These are phyloP conservation scores for Cylindrodendrum hubeiense DNA, from an alignment of 2,329 filamentous ascomycete genomes.

Conservation along the genomic window DNA sequence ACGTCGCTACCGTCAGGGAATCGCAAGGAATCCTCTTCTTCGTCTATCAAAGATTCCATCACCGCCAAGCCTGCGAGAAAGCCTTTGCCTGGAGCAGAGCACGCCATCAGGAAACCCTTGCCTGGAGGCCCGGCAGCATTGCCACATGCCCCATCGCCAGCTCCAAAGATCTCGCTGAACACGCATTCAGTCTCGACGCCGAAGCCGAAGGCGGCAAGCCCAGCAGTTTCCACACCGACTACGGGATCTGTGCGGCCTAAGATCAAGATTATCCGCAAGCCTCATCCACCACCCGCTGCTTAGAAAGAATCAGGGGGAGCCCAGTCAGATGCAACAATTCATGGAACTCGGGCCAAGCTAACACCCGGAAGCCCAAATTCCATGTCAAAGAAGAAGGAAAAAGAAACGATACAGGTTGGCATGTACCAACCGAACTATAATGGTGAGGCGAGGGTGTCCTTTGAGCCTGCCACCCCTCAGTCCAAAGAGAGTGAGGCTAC, in stretches of 20 bases:
- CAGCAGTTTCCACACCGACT: slow-evolving; percentile 40
- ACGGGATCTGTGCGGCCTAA: slow-evolving; percentile 46
- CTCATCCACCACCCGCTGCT: slow-evolving; percentile 44
- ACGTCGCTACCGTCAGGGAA: slow-evolving; percentile 50
- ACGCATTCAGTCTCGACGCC: slow-evolving; percentile 35
- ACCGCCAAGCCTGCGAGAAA: slow-evolving; percentile 52
- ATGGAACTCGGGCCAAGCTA: not conserved
- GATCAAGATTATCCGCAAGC: slow-evolving; percentile 54
- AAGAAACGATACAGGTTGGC: not conserved
- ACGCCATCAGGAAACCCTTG: slow-evolving; percentile 46
- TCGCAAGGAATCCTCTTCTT: slow-evolving; percentile 40
- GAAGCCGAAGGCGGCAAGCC: slow-evolving; percentile 40
- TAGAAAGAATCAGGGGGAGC: slow-evolving; percentile 26
- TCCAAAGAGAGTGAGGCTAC: not conserved
- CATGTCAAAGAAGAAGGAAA: not conserved
- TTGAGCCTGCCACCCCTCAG: not conserved
- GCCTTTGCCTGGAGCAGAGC: slow-evolving; percentile 50
- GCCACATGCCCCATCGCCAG: slow-evolving; percentile 37
- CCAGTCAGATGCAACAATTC: not conserved
- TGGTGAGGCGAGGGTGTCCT: not conserved
- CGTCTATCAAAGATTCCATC: slow-evolving; percentile 46
- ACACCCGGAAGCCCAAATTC: not conserved
- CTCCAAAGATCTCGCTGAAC: slow-evolving; percentile 45
- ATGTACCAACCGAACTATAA: not conserved
- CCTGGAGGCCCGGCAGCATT: slow-evolving; percentile 44